Conservation (phyloP, 176 grass and related monocot species). For the Oryza meyeriana region DNA sequence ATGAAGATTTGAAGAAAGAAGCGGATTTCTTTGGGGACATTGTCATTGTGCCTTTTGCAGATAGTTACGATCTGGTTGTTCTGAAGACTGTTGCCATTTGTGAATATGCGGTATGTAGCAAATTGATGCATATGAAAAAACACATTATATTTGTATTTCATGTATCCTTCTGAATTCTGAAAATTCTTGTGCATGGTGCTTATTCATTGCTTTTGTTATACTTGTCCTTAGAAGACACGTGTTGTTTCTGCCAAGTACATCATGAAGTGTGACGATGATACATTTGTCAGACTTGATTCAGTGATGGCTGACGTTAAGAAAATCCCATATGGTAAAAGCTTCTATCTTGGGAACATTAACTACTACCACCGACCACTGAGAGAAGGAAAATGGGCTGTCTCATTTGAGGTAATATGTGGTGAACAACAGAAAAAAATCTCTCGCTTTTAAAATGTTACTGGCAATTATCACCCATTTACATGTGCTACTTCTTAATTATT, state of each 20-base stretch:
- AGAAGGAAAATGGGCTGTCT: conserved; percentile 75
- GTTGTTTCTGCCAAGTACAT: conserved; percentile 51
- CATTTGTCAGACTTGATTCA: conserved; percentile 61
- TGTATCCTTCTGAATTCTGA: conserved; percentile 21
- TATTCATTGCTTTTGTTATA: background rate
- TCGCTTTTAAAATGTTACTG: background rate
- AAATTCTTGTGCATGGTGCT: background rate
- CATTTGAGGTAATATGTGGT: conserved; percentile 54
- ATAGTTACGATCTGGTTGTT: conserved; percentile 82
- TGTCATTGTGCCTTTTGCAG: conserved; percentile 61
- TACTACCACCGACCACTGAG: conserved; percentile 67
- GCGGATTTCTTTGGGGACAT: conserved; percentile 77
- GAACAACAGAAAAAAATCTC: background rate
- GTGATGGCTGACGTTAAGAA: conserved; percentile 55
- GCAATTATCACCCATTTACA: background rate
- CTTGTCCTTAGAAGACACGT: conserved; percentile 41
- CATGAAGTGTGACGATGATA: conserved; percentile 87
- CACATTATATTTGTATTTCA: background rate
- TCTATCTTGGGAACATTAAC: conserved; percentile 79
- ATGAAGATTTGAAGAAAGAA: conserved; percentile 66
- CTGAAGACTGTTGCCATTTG: conserved; percentile 81
- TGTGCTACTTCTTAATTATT: background rate
- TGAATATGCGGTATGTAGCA: conserved; percentile 59
- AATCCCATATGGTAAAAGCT: conserved; percentile 54
- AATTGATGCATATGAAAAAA: conserved; percentile 10